Conservation (phyloP, 306 rosid species). For the peach (Prunus persica) region DNA sequence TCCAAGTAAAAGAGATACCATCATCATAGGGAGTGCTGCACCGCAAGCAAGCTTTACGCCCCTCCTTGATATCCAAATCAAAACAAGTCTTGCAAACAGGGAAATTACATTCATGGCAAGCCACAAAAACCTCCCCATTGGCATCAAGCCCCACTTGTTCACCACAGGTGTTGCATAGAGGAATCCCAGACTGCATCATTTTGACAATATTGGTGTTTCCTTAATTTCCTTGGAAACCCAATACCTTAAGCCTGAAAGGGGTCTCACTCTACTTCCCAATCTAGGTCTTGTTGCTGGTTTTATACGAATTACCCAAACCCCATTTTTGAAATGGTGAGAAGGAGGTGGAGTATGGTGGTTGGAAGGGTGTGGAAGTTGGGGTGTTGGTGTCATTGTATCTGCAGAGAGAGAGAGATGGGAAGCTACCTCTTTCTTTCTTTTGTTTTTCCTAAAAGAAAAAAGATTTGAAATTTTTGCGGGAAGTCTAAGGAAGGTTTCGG, state of each 20-base stretch:
- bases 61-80: constrained; percentile 68
- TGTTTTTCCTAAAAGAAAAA: constrained; percentile 15
- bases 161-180: constrained; percentile 78
- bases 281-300: constrained; percentile 30
- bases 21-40: constrained; percentile 74
- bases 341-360: constrained; percentile 38
- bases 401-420: constrained; percentile 44
- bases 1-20: constrained; percentile 32
- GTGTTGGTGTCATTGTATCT: constrained; percentile 64
- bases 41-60: constrained; percentile 69
- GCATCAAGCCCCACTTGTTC: constrained; percentile 68
- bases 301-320: constrained; percentile 44
- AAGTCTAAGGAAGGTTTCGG: constrained; percentile 75
- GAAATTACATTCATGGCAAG: constrained; percentile 76
- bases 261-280: constrained; percentile 23
- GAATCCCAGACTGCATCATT: constrained; percentile 86
- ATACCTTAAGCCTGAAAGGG: constrained; percentile 12
- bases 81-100: constrained; percentile 84
- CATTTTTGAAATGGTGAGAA: constrained; percentile 19
- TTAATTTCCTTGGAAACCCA: constrained; percentile 6
- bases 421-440: constrained; percentile 37
- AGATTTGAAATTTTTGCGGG: constrained; percentile 63
- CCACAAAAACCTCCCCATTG: constrained; percentile 76
- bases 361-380: constrained; percentile 64
- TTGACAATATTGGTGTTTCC: constrained; percentile 6